Evolutionary conservation across 306 rosid species (phyloP).

Genomic region (Cajanus cajan): DNA sequence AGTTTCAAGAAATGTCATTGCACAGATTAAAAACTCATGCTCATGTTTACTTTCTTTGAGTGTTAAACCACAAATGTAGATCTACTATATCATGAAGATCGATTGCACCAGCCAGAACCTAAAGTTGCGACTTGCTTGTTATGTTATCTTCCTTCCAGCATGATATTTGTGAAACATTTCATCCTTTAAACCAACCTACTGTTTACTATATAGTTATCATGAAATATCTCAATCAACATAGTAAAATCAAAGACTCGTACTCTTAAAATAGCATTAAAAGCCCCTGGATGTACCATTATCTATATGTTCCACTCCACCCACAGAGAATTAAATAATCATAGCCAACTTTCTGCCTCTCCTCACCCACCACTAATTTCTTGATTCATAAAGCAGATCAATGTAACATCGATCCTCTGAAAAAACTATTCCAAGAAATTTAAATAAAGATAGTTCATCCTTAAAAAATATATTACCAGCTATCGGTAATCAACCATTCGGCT

Average conservation of each 20-base stretch:
- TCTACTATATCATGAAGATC: not conserved
- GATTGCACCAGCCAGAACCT: conserved; percentile 5
- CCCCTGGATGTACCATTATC: not conserved
- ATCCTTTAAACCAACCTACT: not conserved
- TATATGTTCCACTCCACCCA: not conserved
- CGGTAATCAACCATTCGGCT: not conserved
- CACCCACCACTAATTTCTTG: not conserved
- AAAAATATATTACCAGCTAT: not conserved
- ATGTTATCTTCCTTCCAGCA: not conserved
- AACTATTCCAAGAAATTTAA: not conserved
- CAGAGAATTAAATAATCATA: conserved; percentile 12
- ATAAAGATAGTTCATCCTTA: not conserved
- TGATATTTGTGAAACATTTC: not conserved
- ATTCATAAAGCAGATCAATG: not conserved
- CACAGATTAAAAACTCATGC: not conserved
- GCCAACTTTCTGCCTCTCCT: not conserved
- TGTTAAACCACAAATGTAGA: conserved; percentile 17
- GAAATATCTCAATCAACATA: not conserved
- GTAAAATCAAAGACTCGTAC: not conserved
- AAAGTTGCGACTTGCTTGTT: not conserved
- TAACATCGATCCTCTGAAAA: conserved; percentile 9
- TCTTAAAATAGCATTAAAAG: not conserved
- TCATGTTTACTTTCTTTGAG: not conserved
- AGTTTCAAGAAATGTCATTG: conserved; percentile 2
- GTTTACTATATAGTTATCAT: not conserved